Conservation (phyloP, 495 filamentous ascomycete genomes). For the Trichoderma gamsii region DNA sequence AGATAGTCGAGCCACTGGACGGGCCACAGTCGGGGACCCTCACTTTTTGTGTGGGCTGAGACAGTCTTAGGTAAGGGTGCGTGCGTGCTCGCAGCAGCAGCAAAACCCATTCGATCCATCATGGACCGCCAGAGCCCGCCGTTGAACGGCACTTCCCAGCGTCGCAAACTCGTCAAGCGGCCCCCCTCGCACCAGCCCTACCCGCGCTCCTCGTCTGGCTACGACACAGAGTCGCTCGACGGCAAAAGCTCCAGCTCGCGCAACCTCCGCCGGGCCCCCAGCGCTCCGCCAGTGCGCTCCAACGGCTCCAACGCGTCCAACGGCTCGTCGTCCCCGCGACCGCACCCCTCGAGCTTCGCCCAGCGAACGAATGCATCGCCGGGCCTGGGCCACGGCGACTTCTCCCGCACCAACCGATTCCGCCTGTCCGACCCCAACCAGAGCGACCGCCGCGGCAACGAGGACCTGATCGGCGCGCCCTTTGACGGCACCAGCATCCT, state of each 20-base stretch:
- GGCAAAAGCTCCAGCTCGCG: slow-evolving; percentile 47
- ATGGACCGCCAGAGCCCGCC: slow-evolving; percentile 37
- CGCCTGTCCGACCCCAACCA: slow-evolving; percentile 29
- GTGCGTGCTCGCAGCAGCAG: slow-evolving; percentile 6
- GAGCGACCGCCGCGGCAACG: slow-evolving; percentile 39
- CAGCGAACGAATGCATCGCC: slow-evolving; percentile 32
- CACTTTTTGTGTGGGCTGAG: slow-evolving; percentile 10
- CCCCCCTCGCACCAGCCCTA: slow-evolving; percentile 37
- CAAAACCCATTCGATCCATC: slow-evolving; percentile 20
- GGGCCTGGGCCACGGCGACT: slow-evolving; percentile 30
- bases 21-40: slow-evolving; percentile 11
- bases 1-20: background rate
- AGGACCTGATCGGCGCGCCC: slow-evolving; percentile 65
- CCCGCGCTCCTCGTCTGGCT: slow-evolving; percentile 34
- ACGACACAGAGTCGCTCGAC: slow-evolving; percentile 43
- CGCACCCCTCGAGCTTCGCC: slow-evolving; percentile 18
- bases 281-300: slow-evolving; percentile 49
- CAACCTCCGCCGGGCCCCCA: slow-evolving; percentile 62
- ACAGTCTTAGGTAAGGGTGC: slow-evolving; percentile 14
- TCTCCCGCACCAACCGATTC: slow-evolving; percentile 23
- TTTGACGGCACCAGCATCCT: slow-evolving; percentile 66
- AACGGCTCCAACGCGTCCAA: slow-evolving; percentile 38
- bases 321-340: slow-evolving; percentile 38
- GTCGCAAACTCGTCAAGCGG: slow-evolving; percentile 51
- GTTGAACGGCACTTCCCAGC: slow-evolving; percentile 34